Conservation (phyloP, 208 protist species). For the Trypanosoma theileri region DNA sequence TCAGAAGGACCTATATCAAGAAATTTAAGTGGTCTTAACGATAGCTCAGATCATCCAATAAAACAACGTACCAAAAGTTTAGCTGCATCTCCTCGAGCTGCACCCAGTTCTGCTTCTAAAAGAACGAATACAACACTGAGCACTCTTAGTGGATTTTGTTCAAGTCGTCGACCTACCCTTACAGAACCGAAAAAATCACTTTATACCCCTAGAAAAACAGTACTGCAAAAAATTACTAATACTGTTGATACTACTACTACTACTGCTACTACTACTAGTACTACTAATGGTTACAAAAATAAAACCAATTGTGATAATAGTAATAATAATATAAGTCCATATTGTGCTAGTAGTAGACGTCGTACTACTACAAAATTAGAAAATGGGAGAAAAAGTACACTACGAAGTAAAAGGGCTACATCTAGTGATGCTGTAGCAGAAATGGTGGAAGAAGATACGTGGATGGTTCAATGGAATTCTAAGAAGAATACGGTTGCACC, state of each 20-base stretch:
- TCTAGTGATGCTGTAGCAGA: background rate
- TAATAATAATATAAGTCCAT: no score
- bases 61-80: background rate
- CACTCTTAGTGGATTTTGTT: background rate
- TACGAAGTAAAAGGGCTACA: no score
- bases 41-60: background rate
- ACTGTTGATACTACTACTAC: no score
- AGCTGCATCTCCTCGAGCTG: background rate
- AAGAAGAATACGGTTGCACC: background rate
- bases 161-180: background rate
- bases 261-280: no score
- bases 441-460: background rate
- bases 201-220: no score
- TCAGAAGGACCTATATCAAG: background rate
- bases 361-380: background rate
- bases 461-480: slow-evolving; percentile 4
- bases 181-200: no score
- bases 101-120: background rate
- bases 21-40: background rate
- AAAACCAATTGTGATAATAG: no score
- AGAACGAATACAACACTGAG: background rate
- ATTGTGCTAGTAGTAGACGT: no score
- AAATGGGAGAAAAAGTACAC: background rate
- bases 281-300: no score
- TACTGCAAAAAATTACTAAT: no score